Percentiles rank a stretch among this genome's conserved stretches.
Conservation (phyloP, 73 alveolate species). For the Paramecium bursaria region DNA sequence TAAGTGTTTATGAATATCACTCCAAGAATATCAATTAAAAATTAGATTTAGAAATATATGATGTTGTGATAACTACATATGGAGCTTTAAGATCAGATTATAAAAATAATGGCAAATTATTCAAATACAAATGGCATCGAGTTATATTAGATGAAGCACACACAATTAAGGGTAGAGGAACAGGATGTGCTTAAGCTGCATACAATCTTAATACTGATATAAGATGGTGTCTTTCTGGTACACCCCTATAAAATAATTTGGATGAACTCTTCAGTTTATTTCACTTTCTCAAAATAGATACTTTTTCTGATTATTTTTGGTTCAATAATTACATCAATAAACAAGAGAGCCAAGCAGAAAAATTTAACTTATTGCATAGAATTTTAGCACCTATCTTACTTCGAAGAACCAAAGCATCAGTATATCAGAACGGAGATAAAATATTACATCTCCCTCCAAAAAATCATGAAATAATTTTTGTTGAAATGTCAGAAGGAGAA, state of each 20-base stretch:
- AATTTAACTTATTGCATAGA: slow-evolving; percentile 39
- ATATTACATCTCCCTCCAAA: slow-evolving; percentile 55
- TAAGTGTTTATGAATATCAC: slow-evolving; percentile 30
- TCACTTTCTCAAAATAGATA: slow-evolving; percentile 52
- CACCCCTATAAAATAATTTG: slow-evolving; percentile 60
- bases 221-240: slow-evolving; percentile 69
- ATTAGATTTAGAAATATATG: slow-evolving; percentile 48
- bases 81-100: slow-evolving; percentile 39
- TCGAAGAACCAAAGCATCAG: slow-evolving; percentile 61
- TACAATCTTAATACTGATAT: slow-evolving; percentile 21
- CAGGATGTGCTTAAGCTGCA: slow-evolving; percentile 63
- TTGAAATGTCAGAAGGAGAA: slow-evolving; percentile 25
- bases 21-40: not conserved
- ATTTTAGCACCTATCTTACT: slow-evolving; percentile 41
- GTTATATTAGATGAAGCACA: slow-evolving; percentile 69
- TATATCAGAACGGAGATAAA: not conserved
- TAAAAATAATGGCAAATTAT: slow-evolving; percentile 29
- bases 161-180: slow-evolving; percentile 54
- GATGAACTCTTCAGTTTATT: slow-evolving; percentile 66
- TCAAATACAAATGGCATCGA: slow-evolving; percentile 60
- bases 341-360: slow-evolving; percentile 2
- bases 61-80: slow-evolving; percentile 66
- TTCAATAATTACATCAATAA: slow-evolving; percentile 64
- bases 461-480: not conserved
- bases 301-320: slow-evolving; percentile 62